A percentile compares a stretch with the other conserved stretches of the same genome.
Conservation (phyloP, 202 grass and related monocot genomes). For the Bolboschoenoplectus hybrid region DNA sequence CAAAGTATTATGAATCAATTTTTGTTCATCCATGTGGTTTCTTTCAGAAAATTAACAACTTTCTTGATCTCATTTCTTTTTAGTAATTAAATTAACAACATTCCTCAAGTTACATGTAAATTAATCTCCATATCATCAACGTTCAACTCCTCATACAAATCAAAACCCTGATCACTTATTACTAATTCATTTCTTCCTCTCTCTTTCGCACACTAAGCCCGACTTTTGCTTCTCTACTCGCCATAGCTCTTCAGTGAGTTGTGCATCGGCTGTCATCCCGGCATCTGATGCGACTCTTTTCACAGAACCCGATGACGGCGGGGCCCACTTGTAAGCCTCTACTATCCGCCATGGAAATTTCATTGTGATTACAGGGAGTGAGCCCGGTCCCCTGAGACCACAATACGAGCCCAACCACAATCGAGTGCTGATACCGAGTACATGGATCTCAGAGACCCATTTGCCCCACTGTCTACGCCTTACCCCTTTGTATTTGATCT, state of each 20-base stretch:
- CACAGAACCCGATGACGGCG: conserved; percentile 52
- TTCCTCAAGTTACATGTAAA: conserved; percentile 34
- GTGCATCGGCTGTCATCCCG: conserved; percentile 69
- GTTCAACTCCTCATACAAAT: conserved; percentile 40
- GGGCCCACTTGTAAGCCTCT: not conserved
- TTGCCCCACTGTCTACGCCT: conserved; percentile 65
- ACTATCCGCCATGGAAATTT: conserved; percentile 58
- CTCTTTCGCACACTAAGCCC: not conserved
- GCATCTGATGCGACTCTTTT: conserved; percentile 64
- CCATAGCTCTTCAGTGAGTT: conserved; percentile 41
- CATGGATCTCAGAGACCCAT: conserved; percentile 80
- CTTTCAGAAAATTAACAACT: too few species aligned
- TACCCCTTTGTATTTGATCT: conserved; percentile 56
- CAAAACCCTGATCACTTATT: not conserved
- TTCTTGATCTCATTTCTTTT: not conserved
- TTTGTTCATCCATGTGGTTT: too few species aligned
- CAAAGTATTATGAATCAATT: too few species aligned
- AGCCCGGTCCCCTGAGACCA: conserved; percentile 49
- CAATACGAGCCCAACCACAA: conserved; percentile 75
- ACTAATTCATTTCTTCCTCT: not conserved
- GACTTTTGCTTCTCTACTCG: not conserved
- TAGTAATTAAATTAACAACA: not conserved
- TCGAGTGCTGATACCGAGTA: conserved; percentile 55
- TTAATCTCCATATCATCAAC: conserved; percentile 55
- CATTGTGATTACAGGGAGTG: conserved; percentile 1